Evolutionary conservation across 2,329 filamentous ascomycete genomes (phyloP).

Genomic region (Ustilaginoidea virens): DNA sequence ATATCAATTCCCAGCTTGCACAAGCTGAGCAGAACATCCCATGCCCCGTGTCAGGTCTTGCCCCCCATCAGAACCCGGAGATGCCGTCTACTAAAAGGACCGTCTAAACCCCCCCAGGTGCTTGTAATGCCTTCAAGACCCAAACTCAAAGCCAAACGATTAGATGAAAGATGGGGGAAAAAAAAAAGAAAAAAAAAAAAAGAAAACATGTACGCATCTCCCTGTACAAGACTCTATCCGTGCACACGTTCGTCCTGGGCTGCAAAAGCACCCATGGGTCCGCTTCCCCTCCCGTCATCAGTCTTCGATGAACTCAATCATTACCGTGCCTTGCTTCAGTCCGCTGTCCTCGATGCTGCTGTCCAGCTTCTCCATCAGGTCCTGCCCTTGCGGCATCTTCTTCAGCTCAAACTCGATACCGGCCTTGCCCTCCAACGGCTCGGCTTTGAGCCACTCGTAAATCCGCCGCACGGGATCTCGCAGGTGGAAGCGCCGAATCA

Average conservation of each 20-base stretch:
- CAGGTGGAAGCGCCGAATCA: constrained; percentile 73
- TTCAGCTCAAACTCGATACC: constrained; percentile 77
- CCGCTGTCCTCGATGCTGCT: constrained; percentile 65
- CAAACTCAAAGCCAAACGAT: too few relatives aligned
- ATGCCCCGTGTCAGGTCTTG: too few relatives aligned
- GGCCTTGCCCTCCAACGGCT: constrained; percentile 65
- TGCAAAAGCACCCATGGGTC: background rate
- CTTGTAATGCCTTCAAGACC: too few relatives aligned
- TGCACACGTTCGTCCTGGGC: background rate
- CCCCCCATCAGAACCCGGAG: too few relatives aligned
- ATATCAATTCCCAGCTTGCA: too few relatives aligned
- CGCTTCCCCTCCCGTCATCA: constrained; percentile 5
- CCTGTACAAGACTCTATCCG: too few relatives aligned
- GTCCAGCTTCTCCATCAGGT: constrained; percentile 64
- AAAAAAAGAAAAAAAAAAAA: too few relatives aligned
- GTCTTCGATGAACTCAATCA: constrained; percentile 75
- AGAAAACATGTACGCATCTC: too few relatives aligned
- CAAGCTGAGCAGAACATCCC: too few relatives aligned
- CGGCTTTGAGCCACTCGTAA: constrained; percentile 93
- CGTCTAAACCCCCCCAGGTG: too few relatives aligned
- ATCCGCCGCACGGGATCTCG: constrained; percentile 66
- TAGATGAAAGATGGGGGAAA: too few relatives aligned
- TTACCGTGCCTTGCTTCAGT: constrained; percentile 83
- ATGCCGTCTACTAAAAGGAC: too few relatives aligned
- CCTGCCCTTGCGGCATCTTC: constrained; percentile 60